A percentile compares a stretch with the other conserved stretches of the same genome.
phyloP scores from a whole-genome alignment of 176 grass and related monocot genomes.

The Carex pumila region DNA sequence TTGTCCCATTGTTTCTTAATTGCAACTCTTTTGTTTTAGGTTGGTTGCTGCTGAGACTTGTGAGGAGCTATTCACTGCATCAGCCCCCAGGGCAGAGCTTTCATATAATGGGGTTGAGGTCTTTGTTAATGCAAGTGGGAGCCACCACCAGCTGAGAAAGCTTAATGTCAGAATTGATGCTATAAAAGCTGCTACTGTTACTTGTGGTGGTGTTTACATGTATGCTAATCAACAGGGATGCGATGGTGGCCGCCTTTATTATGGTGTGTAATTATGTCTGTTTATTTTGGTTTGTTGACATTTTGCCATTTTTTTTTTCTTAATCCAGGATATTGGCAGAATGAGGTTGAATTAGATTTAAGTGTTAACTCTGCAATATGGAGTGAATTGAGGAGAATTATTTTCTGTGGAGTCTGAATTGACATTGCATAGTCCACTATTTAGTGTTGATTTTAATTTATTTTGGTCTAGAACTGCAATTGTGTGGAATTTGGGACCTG shows the following conservation, averaged over 20 bases:
- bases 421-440: background rate
- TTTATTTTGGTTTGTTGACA: background rate
- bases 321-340: background rate
- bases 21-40: slow-evolving; percentile 30
- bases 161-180: slow-evolving; percentile 97
- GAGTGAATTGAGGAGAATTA: background rate
- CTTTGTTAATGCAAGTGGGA: slow-evolving; percentile 95
- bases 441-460: background rate
- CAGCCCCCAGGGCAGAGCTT: slow-evolving; percentile 65
- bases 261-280: slow-evolving; percentile 42
- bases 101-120: slow-evolving; percentile 90
- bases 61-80: slow-evolving; percentile 86
- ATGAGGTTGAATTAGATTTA: background rate
- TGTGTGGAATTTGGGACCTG: background rate
- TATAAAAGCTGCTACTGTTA: slow-evolving; percentile 71
- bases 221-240: slow-evolving; percentile 96
- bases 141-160: slow-evolving; percentile 91
- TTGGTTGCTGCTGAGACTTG: slow-evolving; percentile 92
- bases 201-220: slow-evolving; percentile 87
- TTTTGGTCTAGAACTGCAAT: background rate
- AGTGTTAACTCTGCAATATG: background rate
- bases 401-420: background rate
- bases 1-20: background rate
- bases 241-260: slow-evolving; percentile 93
- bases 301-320: background rate